Base-by-base conservation (phyloP, 2,329 filamentous ascomycete genomes). In the Aphanocladium album region DNA sequence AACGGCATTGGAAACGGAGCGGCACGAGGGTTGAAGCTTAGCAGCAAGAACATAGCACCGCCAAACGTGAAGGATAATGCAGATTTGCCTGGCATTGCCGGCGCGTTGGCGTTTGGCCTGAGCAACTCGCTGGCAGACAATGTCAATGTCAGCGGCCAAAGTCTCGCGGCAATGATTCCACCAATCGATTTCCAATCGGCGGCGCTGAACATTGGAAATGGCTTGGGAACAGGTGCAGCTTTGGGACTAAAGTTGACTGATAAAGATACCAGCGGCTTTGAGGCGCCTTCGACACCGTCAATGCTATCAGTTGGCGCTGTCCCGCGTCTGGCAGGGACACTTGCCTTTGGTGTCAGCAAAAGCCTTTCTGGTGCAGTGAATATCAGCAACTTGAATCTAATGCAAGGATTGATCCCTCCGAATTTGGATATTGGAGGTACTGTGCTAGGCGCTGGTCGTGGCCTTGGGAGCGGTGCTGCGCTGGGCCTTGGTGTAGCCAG, bases 41-140 rank as follows among this genome's bases (percentile, higher is more conserved):
- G 62, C 14, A 60, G 35, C 37, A 50, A 49, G 30, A 57, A 56
- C 25, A n/a, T 60, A n/a, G 52, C 43, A 14, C 60, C 60, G 14
- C 57, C 49, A 5, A 23, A 14, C 2, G 50, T 47, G 4, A 55
- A 33, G 41, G 55, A 47, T 14, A 37, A 51, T 8, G 33, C 33
- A 5, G 62, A 64, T 16, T 21, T 64, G 2, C 52, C 60, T 2
- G 57, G 62, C 14, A 30, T 64, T 3, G 62, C 62, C 4, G 55
- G 55, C 51, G 60, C 56, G 2, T 63, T 65, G n/a, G 53, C 62
- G 4, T 66, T 64, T 56, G 65, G 64, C 8, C 49, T 66, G 14
- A 60, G 55, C 55, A 62, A 61, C 35, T 56, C 64, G 3, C 25
- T 66, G 2, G 53, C 64, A 2, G 66, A 66, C 45, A 61, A 64